These are phyloP conservation scores for Simplicillium sp. DNA, from an alignment of 2,329 filamentous ascomycete species.

Conservation along the genomic window DNA sequence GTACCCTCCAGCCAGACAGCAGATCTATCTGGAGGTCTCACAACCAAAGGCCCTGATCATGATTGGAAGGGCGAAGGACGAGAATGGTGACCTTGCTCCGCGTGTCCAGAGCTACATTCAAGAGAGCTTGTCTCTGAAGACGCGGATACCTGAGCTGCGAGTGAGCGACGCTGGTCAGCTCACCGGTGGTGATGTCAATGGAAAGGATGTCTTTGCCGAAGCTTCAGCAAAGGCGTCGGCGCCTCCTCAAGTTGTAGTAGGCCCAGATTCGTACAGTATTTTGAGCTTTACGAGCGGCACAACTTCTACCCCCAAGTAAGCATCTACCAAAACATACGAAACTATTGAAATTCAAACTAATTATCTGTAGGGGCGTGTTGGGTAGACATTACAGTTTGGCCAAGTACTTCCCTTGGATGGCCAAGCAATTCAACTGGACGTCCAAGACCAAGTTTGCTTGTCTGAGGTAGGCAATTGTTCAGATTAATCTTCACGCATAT, in stretches of 20 bases:
- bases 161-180: constrained; percentile 64
- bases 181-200: constrained; percentile 56
- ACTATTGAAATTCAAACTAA: constrained; percentile 1
- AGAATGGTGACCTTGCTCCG: constrained; percentile 38
- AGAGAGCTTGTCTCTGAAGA: constrained; percentile 62
- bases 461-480: constrained; percentile 31
- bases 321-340: neutral
- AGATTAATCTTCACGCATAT: neutral
- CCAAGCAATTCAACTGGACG: constrained; percentile 65
- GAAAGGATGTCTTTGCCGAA: constrained; percentile 56
- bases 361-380: constrained; percentile 49
- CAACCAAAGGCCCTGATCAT: constrained; percentile 57
- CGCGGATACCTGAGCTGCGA: constrained; percentile 63
- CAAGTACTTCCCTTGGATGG: constrained; percentile 92
- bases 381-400: constrained; percentile 81
- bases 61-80: constrained; percentile 62
- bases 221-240: constrained; percentile 39
- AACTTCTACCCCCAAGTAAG: constrained; percentile 65
- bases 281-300: constrained; percentile 65
- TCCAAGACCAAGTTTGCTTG: constrained; percentile 70
- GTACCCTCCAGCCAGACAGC: constrained; percentile 19
- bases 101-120: constrained; percentile 54
- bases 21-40: constrained; percentile 69
- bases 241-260: constrained; percentile 65
- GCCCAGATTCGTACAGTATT: constrained; percentile 75